These are phyloP conservation scores for Phytophthora ohioensis DNA, from an alignment of 352 stramenopile genomes.

Conservation along the genomic window DNA sequence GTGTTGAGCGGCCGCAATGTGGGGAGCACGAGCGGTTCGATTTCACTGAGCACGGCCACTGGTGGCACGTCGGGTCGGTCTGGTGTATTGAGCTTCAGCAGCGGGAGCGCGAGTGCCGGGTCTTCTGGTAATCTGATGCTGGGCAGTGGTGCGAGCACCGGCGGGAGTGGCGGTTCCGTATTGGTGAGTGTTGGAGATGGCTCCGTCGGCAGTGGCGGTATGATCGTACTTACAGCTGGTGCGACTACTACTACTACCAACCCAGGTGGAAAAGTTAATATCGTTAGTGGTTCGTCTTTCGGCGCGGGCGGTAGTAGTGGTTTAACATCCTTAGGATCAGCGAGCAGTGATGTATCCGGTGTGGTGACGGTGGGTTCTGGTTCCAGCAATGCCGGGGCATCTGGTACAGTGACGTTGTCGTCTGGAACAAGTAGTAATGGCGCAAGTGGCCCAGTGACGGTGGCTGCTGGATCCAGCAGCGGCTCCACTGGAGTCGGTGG, in stretches of 20 bases:
- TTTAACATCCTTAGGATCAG: constrained; percentile 34
- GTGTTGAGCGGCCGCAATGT: constrained; percentile 32
- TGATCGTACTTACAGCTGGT: constrained; percentile 30
- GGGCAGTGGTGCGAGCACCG: constrained; percentile 23
- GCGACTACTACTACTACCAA: constrained; percentile 4
- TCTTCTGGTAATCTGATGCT: constrained; percentile 26
- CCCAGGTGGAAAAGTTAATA: not conserved
- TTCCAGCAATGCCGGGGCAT: constrained; percentile 19
- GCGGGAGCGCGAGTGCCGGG: constrained; percentile 11
- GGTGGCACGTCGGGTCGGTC: constrained; percentile 11
- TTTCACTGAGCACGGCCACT: constrained; percentile 23
- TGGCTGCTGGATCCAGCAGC: not conserved
- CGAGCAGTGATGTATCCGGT: constrained; percentile 9
- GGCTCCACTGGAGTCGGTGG: constrained; percentile 19
- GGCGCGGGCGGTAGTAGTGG: constrained; percentile 29
- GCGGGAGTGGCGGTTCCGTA: constrained; percentile 33
- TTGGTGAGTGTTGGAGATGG: constrained; percentile 28
- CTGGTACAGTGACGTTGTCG: constrained; percentile 41
- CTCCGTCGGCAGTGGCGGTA: constrained; percentile 14
- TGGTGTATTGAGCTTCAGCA: constrained; percentile 34
- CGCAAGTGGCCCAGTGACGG: not conserved
- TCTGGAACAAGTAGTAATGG: constrained; percentile 40
- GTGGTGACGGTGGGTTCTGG: not conserved
- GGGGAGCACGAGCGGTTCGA: constrained; percentile 28
- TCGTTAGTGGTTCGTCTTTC: constrained; percentile 6